phyloP scores from a whole-genome alignment of 2,329 filamentous ascomycete species.

The Hypoxylon sp. region DNA sequence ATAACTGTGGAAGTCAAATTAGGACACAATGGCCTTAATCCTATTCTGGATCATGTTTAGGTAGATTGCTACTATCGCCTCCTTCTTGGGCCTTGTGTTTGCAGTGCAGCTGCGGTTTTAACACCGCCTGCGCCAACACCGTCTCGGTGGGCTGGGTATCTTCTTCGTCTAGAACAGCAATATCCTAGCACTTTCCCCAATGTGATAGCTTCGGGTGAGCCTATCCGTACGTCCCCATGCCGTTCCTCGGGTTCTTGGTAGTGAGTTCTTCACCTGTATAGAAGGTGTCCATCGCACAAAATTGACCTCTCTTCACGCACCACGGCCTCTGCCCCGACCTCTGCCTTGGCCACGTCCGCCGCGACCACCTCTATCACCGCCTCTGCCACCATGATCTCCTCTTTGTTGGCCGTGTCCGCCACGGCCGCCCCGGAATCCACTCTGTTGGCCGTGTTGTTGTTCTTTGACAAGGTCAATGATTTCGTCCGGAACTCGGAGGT shows the following conservation, averaged over 20 bases:
- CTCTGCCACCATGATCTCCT: slow-evolving; percentile 70
- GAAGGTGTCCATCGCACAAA: not conserved
- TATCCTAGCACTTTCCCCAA: slow-evolving; percentile 20
- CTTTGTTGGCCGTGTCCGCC: slow-evolving; percentile 70
- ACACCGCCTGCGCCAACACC: slow-evolving; percentile 23
- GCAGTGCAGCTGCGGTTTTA: slow-evolving; percentile 5
- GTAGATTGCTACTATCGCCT: not conserved
- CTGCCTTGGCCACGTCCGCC: slow-evolving; percentile 67
- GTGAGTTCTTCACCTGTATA: slow-evolving; percentile 1
- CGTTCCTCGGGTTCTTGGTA: not conserved
- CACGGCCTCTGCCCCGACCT: slow-evolving; percentile 61
- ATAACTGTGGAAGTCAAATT: not conserved
- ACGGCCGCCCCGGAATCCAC: slow-evolving; percentile 75
- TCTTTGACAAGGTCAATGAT: slow-evolving; percentile 96
- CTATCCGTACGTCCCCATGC: slow-evolving; percentile 7
- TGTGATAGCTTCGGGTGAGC: slow-evolving; percentile 13
- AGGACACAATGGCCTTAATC: not conserved
- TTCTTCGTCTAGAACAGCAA: slow-evolving; percentile 28
- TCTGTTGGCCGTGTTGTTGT: slow-evolving; percentile 81
- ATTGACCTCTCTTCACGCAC: slow-evolving; percentile 48
- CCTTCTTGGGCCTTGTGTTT: not conserved
- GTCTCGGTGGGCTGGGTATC: slow-evolving; percentile 41
- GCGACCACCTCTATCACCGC: slow-evolving; percentile 70
- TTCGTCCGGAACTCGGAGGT: slow-evolving; percentile 94
- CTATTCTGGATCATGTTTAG: slow-evolving; percentile 1